Evolutionary conservation across 164 flowering plant genomes (phyloP).

Genomic region (Platanus orientalis): DNA sequence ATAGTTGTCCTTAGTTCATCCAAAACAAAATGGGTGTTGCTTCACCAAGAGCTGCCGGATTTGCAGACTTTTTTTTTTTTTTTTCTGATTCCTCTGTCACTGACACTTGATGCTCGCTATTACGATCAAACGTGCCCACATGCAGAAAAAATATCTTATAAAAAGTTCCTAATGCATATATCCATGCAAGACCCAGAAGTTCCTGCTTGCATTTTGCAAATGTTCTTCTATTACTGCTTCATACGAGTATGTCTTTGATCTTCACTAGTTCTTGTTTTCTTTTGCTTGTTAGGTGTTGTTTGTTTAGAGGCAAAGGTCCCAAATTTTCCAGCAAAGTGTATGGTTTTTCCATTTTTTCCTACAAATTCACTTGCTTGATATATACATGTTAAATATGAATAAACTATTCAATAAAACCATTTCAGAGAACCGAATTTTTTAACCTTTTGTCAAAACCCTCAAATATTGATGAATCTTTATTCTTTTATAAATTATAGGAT

Average conservation of each 20-base stretch:
- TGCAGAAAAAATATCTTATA: conserved; percentile 48
- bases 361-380: too few species aligned
- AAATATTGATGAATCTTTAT: too few species aligned
- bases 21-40: conserved; percentile 17
- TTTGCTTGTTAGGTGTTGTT: not conserved
- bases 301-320: too few species aligned
- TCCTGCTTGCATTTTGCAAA: conserved; percentile 55
- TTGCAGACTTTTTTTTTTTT: too few species aligned
- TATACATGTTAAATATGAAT: too few species aligned
- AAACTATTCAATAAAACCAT: too few species aligned
- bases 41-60: conserved; percentile 5
- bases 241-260: conserved; percentile 44
- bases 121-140: conserved; percentile 58
- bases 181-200: conserved; percentile 48
- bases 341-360: too few species aligned
- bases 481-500: too few species aligned
- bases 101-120: conserved; percentile 40
- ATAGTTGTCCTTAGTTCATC: not conserved
- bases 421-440: too few species aligned
- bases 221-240: conserved; percentile 77
- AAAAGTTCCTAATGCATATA: conserved; percentile 41
- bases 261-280: not conserved
- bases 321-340: too few species aligned
- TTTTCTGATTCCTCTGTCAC: conserved; percentile 17
- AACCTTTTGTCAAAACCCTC: too few species aligned